phyloP scores from a whole-genome alignment of 2,329 filamentous ascomycete species.

The Ustulina deusta region DNA sequence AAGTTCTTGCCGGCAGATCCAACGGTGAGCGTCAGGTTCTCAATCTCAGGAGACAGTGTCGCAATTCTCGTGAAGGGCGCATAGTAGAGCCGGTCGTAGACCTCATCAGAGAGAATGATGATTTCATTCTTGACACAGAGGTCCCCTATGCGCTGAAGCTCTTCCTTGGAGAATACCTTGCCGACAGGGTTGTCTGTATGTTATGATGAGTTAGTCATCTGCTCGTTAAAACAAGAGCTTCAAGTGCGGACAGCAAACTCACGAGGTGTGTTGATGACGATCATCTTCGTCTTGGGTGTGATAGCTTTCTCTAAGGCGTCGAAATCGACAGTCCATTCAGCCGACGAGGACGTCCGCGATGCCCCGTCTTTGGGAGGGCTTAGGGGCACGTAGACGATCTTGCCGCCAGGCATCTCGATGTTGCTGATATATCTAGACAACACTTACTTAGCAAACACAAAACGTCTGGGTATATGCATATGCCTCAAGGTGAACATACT shows the following conservation, averaged over 20 bases:
- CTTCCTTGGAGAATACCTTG: slow-evolving; percentile 89
- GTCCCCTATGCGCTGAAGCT: slow-evolving; percentile 86
- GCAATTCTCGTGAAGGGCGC: slow-evolving; percentile 93
- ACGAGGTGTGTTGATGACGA: slow-evolving; percentile 84
- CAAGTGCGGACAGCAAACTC: slow-evolving; percentile 28
- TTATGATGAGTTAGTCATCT: slow-evolving; percentile 30
- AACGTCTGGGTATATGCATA: background rate
- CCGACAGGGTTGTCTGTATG: slow-evolving; percentile 89
- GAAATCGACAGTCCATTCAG: slow-evolving; percentile 90
- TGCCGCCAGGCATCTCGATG: slow-evolving; percentile 97
- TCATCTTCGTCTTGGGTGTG: slow-evolving; percentile 92
- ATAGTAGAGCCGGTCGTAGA: slow-evolving; percentile 96
- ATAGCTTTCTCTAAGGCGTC: slow-evolving; percentile 83
- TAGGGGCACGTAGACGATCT: slow-evolving; percentile 94
- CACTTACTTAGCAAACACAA: slow-evolving; percentile 10
- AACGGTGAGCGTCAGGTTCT: slow-evolving; percentile 88
- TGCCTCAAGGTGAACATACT: slow-evolving; percentile 64
- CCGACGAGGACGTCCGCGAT: slow-evolving; percentile 82
- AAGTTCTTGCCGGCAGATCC: slow-evolving; percentile 98
- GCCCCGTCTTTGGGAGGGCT: slow-evolving; percentile 87
- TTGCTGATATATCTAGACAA: slow-evolving; percentile 84
- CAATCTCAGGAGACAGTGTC: slow-evolving; percentile 90
- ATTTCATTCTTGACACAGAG: slow-evolving; percentile 93
- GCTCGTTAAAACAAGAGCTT: background rate
- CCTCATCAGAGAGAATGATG: slow-evolving; percentile 91